These are phyloP conservation scores for Massarina eburnea DNA, from an alignment of 2,329 filamentous ascomycete genomes.

Conservation along the genomic window DNA sequence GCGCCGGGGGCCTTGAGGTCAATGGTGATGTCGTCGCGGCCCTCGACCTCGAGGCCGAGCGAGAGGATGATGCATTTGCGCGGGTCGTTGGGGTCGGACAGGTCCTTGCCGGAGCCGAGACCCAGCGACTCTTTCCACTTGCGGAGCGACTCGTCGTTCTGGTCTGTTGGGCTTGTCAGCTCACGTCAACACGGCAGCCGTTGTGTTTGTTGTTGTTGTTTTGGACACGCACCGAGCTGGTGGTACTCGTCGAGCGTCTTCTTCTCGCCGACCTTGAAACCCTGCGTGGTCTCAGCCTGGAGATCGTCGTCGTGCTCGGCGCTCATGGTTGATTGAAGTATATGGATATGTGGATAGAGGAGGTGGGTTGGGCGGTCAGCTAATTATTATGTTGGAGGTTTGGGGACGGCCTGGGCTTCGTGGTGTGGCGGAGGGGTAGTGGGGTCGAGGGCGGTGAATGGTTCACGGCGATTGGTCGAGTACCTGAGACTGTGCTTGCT, in stretches of 20 bases:
- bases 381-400: slow-evolving; percentile 7
- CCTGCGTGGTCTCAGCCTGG: slow-evolving; percentile 82
- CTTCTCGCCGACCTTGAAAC: slow-evolving; percentile 98
- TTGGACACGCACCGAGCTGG: slow-evolving; percentile 76
- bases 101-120: slow-evolving; percentile 63
- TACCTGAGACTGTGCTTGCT: too few species aligned
- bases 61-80: slow-evolving; percentile 92
- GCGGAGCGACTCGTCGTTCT: slow-evolving; percentile 88
- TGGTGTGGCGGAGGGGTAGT: too few species aligned
- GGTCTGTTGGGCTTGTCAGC: slow-evolving; percentile 49
- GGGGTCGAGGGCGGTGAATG: too few species aligned
- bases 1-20: slow-evolving; percentile 76
- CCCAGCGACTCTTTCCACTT: slow-evolving; percentile 98
- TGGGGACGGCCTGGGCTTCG: too few species aligned
- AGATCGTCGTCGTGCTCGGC: slow-evolving; percentile 70
- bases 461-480: too few species aligned
- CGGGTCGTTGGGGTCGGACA: slow-evolving; percentile 66
- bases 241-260: slow-evolving; percentile 95
- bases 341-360: slow-evolving; percentile 4
- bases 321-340: slow-evolving; percentile 25
- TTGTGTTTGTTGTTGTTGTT: background rate
- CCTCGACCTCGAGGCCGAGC: slow-evolving; percentile 82
- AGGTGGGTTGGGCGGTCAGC: slow-evolving; percentile 7
- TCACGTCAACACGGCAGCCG: background rate
- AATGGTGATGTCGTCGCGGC: slow-evolving; percentile 82